Evolutionary conservation across 345 rosid species (phyloP), one percentile per base, ranked within the genome.

Genomic region (Clarkia xantiana): DNA sequence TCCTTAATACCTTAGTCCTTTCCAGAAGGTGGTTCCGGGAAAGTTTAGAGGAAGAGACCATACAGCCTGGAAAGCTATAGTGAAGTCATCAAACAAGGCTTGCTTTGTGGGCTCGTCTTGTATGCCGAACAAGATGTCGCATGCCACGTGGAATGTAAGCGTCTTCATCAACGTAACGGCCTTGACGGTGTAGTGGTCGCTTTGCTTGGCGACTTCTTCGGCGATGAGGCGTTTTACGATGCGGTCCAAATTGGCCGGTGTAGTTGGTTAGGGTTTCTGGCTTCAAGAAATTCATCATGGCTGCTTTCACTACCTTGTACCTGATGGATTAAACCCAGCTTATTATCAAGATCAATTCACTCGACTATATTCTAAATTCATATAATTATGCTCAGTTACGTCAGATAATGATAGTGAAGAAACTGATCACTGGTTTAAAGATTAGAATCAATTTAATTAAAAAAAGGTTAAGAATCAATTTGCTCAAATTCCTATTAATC

Each of bases 41-140:
- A 57, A 23, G 40, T 57, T 48, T 40, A 57, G 9, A 0, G 54
- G 54, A 34, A 58, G 42, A 48, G 62, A 58, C 42, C 48, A 16
- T 3, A 29, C 18, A 4, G 49, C 62, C 42, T 58, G 48, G 43
- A 49, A 41, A 20, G 36, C 14, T 23, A 49, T 3, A 17, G 3
- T 58, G 48, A 58, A 49, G 50, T 58, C 49, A 10, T 42, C 19
- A 11, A 42, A 15, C 17, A 58, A 9, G 18, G 36, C 53, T 13
- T 15, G 47, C 55, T 49, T 18, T 15, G 29, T 50, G 45, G 22
- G 18, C 23, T 50, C 62, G 4, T 58, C 16, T 9, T 23, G 19
- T 8, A 34, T 39, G 42, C 43, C 43, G 22, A 58, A 58, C 10
- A 58, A 54, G 48, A 49, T 12, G 36, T 58, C 20, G 42, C 55